phyloP scores from a whole-genome alignment of 139 green algal species.

The Eudorina sp. region DNA sequence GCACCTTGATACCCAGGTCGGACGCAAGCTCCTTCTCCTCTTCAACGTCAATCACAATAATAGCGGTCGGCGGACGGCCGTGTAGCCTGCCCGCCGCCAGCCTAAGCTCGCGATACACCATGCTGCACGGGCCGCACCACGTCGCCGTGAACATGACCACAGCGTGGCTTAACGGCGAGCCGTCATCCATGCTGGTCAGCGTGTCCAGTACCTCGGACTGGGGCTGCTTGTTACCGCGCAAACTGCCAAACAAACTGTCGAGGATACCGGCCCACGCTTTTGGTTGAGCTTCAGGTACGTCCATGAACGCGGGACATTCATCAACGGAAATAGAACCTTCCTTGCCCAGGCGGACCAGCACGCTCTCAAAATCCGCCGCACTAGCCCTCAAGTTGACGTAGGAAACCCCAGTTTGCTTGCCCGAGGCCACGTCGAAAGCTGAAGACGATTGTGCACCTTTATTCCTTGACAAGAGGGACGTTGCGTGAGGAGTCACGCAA shows the following conservation, averaged over 20 bases:
- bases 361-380: background rate
- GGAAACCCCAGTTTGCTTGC: background rate
- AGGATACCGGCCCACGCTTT: background rate
- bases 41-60: constrained; percentile 42
- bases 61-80: background rate
- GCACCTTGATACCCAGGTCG: constrained; percentile 35
- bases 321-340: background rate
- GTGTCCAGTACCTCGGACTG: background rate
- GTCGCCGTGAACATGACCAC: constrained; percentile 36
- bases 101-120: constrained; percentile 32
- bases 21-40: constrained; percentile 30
- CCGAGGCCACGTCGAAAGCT: background rate
- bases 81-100: background rate
- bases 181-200: background rate
- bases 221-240: background rate
- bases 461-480: too few relatives aligned
- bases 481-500: too few relatives aligned
- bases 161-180: background rate
- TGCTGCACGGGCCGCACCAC: constrained; percentile 22
- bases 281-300: too few relatives aligned
- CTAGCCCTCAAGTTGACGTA: background rate
- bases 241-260: background rate
- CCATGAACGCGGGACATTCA: background rate
- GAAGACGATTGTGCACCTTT: too few relatives aligned
- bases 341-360: background rate